Evolutionary conservation across 106 monocot genomes (phyloP), one percentile per base, ranked within the genome.

Genomic region (Acorus gramineus): DNA sequence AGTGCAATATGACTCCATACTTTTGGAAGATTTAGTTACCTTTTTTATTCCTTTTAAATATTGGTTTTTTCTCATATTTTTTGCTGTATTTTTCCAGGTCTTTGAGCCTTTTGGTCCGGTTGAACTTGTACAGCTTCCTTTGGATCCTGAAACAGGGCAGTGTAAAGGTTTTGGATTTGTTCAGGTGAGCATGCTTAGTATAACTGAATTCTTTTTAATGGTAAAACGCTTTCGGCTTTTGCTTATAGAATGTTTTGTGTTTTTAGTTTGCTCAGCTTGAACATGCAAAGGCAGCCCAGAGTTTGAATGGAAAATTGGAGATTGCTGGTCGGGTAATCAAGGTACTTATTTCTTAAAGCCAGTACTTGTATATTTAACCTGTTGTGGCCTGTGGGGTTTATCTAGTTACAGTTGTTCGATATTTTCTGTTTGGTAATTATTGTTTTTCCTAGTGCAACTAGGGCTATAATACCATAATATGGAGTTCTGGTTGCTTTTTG

Each of bases 31-130:
- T 55, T 13, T 3, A 4, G 55, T 55, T 11, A 4, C 3, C 10
- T 55, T 55, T 10, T 10, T 8, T 55, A 3, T 55, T 4, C 13
- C 11, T 55, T 8, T 4, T 55, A 4, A 10, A 55, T n/a, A 55
- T 55, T 10, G 11, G 2, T 11, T 55, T 10, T 55, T 6, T 10
- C 13, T 68, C 6, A 12, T 9, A 11, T 49, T n/a, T n/a, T n/a
- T n/a, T n/a, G n/a, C n/a, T n/a, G n/a, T n/a, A n/a, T n/a, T 64
- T 59, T 2, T 66, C 7, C 28, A 92, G 92, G 74, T 86, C 51
- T 92, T 92, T 84, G 92, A 92, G 68, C 79, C 92, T 14, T 92
- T 92, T 87, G 86, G 92, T 11, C 66, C 74, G 4, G 92, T 92
- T 13, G 92, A 92, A 69, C 82, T 92, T 77, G 86, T 92, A 12